phyloP scores from a whole-genome alignment of 2,329 filamentous ascomycete genomes.

The Mycocentrospora acerina region DNA sequence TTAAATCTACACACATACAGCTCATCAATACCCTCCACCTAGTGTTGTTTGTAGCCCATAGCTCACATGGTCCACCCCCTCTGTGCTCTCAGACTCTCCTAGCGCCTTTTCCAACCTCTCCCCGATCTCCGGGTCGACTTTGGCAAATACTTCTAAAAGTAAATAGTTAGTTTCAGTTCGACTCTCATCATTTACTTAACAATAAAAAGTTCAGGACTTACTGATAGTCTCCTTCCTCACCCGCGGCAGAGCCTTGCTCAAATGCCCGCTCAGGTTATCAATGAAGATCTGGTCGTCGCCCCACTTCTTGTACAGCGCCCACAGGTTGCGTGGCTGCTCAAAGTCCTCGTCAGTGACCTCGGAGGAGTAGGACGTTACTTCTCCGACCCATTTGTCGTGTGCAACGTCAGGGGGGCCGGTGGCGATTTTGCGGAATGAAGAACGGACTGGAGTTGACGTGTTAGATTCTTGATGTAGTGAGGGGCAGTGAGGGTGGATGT shows the following conservation, averaged over 20 bases:
- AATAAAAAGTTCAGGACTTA: no score
- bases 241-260: slow-evolving; percentile 18
- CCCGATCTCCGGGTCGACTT: slow-evolving; percentile 17
- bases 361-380: slow-evolving; percentile 18
- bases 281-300: slow-evolving; percentile 30
- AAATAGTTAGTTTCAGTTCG: not conserved
- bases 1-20: no score
- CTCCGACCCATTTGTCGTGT: slow-evolving; percentile 25
- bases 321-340: slow-evolving; percentile 52
- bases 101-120: slow-evolving; percentile 13
- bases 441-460: no score
- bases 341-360: slow-evolving; percentile 53
- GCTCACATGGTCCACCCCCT: slow-evolving; percentile 12
- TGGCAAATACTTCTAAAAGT: slow-evolving; percentile 15
- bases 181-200: slow-evolving; percentile 7
- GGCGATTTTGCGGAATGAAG: slow-evolving; percentile 18
- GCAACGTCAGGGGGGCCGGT: slow-evolving; percentile 16
- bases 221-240: slow-evolving; percentile 23
- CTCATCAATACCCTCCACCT: slow-evolving; percentile 13
- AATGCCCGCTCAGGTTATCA: slow-evolving; percentile 22
- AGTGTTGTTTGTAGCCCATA: slow-evolving; percentile 12
- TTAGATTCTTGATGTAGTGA: no score
- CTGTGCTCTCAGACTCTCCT: slow-evolving; percentile 7
- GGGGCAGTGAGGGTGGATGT: no score
- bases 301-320: slow-evolving; percentile 40